Conservation (phyloP, 2,329 filamentous ascomycete species). For the Gnomoniopsis smithogilvyi region DNA sequence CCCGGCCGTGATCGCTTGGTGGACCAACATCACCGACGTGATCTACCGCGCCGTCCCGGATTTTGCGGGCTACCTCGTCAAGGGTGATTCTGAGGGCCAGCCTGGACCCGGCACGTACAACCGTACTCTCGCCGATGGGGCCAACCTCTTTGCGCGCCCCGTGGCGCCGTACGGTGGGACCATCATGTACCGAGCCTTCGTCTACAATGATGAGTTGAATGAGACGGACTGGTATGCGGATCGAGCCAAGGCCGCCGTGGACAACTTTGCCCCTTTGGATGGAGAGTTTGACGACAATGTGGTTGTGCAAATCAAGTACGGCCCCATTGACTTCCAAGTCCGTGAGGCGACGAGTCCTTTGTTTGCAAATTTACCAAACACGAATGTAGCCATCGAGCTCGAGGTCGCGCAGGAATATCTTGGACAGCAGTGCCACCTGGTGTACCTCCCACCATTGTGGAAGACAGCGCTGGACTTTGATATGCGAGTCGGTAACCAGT, state of each 20-base stretch:
- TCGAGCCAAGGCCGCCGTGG: constrained; percentile 65
- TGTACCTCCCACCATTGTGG: constrained; percentile 68
- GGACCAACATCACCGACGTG: constrained; percentile 55
- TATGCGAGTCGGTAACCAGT: constrained; percentile 54
- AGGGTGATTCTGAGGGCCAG: constrained; percentile 70
- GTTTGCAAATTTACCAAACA: constrained; percentile 49
- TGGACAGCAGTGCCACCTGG: constrained; percentile 66
- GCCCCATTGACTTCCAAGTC: constrained; percentile 72
- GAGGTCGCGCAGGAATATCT: constrained; percentile 69
- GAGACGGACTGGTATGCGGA: constrained; percentile 62
- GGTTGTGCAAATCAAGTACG: constrained; percentile 70
- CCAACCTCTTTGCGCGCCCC: constrained; percentile 63
- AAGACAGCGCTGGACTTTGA: constrained; percentile 66
- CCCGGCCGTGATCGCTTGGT: constrained; percentile 56
- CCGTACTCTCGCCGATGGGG: constrained; percentile 64
- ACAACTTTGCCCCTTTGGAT: constrained; percentile 64
- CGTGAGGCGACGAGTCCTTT: constrained; percentile 65
- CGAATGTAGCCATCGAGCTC: constrained; percentile 56
- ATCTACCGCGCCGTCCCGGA: constrained; percentile 63
- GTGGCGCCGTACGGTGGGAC: constrained; percentile 57
- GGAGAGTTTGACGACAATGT: constrained; percentile 67
- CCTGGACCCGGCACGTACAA: constrained; percentile 68
- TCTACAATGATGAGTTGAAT: constrained; percentile 58
- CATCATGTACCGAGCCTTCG: constrained; percentile 70
- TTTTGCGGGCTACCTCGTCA: constrained; percentile 66